Evolutionary conservation across 2,329 filamentous ascomycete genomes (phyloP).

Genomic region (Microascus cirrosus): DNA sequence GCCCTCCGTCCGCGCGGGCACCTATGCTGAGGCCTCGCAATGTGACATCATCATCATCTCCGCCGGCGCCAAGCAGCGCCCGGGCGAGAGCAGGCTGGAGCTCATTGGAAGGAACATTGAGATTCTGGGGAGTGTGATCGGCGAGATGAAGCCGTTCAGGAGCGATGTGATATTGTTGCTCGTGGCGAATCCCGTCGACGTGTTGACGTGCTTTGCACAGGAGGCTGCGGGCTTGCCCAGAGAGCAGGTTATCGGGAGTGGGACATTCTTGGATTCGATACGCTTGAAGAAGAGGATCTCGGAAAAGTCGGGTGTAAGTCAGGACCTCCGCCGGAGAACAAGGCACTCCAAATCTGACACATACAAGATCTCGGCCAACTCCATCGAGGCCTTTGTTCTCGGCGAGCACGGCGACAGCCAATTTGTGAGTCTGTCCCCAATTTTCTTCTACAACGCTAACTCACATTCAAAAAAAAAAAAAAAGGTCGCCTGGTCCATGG

Average conservation of each 20-base stretch:
- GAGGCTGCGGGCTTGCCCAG: slow-evolving; percentile 2
- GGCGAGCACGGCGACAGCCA: slow-evolving; percentile 6
- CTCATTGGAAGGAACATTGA: slow-evolving; percentile 3
- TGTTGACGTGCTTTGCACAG: slow-evolving; percentile 5
- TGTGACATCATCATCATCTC: slow-evolving; percentile 4
- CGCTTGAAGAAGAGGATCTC: slow-evolving; percentile 2
- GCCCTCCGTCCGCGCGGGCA: slow-evolving; percentile 1
- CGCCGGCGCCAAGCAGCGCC: slow-evolving; percentile 3
- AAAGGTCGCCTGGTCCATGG: slow-evolving; percentile 5
- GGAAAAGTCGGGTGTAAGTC: slow-evolving; percentile 2
- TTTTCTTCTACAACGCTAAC: neutral
- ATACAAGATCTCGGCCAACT: slow-evolving; percentile 1
- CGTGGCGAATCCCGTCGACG: slow-evolving; percentile 4
- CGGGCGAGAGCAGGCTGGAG: slow-evolving; percentile 3
- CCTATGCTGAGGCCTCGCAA: slow-evolving; percentile 1
- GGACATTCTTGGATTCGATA: slow-evolving; percentile 5
- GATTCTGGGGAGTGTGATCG: slow-evolving; percentile 2
- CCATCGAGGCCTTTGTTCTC: slow-evolving; percentile 4
- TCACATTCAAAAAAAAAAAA: neutral
- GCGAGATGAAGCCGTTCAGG: slow-evolving; percentile 1
- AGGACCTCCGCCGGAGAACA: neutral
- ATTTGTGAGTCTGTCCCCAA: neutral
- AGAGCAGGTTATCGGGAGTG: slow-evolving; percentile 3
- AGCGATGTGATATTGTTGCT: slow-evolving; percentile 1
- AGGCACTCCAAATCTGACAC: neutral